Evolutionary conservation across 2,329 filamentous ascomycete genomes (phyloP).

Genomic region (Hansfordia pulvinata): DNA sequence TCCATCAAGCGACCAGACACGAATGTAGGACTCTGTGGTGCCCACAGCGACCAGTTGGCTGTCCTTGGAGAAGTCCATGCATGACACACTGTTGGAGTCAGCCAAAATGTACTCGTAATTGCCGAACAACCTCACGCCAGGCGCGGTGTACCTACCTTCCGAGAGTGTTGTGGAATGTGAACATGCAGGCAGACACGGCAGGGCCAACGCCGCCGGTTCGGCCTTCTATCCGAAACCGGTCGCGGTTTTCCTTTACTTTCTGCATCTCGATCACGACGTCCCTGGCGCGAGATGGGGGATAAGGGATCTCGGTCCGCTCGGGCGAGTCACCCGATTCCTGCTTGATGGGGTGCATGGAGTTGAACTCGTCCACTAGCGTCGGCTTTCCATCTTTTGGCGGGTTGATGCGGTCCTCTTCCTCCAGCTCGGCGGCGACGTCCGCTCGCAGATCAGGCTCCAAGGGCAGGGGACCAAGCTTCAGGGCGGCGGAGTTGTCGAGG

Average conservation of each 20-base stretch:
- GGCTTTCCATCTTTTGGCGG: slow-evolving; percentile 57
- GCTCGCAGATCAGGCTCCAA: slow-evolving; percentile 72
- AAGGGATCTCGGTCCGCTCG: slow-evolving; percentile 63
- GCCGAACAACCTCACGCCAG: too few species aligned
- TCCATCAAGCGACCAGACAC: slow-evolving; percentile 84
- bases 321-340: slow-evolving; percentile 82
- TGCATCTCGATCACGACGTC: slow-evolving; percentile 93
- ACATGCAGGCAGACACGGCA: slow-evolving; percentile 85
- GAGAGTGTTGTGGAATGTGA: slow-evolving; percentile 93
- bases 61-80: slow-evolving; percentile 90
- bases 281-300: slow-evolving; percentile 75
- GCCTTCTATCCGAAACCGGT: slow-evolving; percentile 78
- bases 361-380: slow-evolving; percentile 77
- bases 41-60: slow-evolving; percentile 76
- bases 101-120: background rate
- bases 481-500: slow-evolving; percentile 36
- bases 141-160: slow-evolving; percentile 70
- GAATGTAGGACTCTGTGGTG: slow-evolving; percentile 88
- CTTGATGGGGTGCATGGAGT: slow-evolving; percentile 66
- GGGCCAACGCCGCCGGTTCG: slow-evolving; percentile 73
- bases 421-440: slow-evolving; percentile 76
- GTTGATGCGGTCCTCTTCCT: slow-evolving; percentile 69
- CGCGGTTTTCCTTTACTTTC: slow-evolving; percentile 83
- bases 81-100: slow-evolving; percentile 53
- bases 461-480: slow-evolving; percentile 70